Base-by-base conservation (phyloP, 208 protist species). In the Wallacemonas sp. region DNA sequence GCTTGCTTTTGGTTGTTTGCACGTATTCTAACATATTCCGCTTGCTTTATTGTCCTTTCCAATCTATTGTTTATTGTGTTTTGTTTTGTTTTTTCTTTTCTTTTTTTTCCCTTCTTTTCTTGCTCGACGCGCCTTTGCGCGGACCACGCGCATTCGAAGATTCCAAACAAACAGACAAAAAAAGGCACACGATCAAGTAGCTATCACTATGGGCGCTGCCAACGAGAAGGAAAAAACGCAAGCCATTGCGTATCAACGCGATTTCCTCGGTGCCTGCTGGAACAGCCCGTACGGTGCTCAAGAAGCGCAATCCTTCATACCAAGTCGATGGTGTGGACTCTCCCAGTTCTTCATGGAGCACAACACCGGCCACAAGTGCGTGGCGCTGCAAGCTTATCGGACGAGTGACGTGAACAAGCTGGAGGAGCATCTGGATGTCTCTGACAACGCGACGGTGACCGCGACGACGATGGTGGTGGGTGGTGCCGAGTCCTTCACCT, bases 251-350 rank as follows among this genome's bases (percentile, higher is more conserved):
- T 84, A 86, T 41, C 79, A 85, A 53, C 72, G 72, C 19, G 79
- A 86, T 56, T 82, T 84, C 55, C 77, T 86, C 30, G 81, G 77
- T 6, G 58, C 77, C 1, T 83, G 80, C 54, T 86, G 80, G 77
- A 76, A 79, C 75, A 79, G 63, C 53, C 45, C 75, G 17, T 56
- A 78, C n/a, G 70, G 67, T 28, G 73, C 67, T 14, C 66, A 76
- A 42, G 69, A 80, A 34, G 69, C 77, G 4, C 69, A 65, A 12
- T 56, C 77, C 53, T 83, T 75, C 62, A 36, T 80, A 1, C 55
- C 69, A 2, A 88, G 81, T 55, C 70, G 73, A 0, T 88, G 81
- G 78, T 80, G 83, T 69, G 81, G 73, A 9, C 47, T 88, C 8
- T 84, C 77, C 19, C 59, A 66, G 31, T n/a, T 60, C 21, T 68